Evolutionary conservation across 1,139 yeast genomes (phyloP), one percentile per base, ranked within the genome.

Genomic region (Debaryomycetaceae sp.): DNA sequence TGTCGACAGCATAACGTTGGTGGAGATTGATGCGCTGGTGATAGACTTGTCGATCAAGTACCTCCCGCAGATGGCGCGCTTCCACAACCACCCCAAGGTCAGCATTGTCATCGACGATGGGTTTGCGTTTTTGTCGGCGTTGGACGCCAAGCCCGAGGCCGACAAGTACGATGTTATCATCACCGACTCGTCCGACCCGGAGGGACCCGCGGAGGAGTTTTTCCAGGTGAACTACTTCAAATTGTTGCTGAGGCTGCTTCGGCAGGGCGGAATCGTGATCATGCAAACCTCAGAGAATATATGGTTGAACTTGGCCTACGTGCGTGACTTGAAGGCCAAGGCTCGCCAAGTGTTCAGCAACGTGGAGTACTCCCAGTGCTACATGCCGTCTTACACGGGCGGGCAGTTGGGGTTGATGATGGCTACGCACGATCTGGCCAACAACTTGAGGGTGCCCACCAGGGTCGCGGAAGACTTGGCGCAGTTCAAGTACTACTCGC

Each of bases 161-260:
- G 54, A 51, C 17, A 70, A 72, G 44, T 89, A 70, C 52, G 97
- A 91, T 56, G 82, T 89, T 29, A 88, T 91, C 44, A 88, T 91
- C 46, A 88, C 96, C 22, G 98, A 91, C 56, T 84, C 96, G 7
- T 83, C 95, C 8, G 98, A 91, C 56, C 97, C 97, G 2, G 97
- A 91, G 49, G 98, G 98, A 1, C 98, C 98, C 7, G 98, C 98
- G 3, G 95, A 81, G 48, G 85, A 86, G 28, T 83, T 91, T 44
- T 91, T 91, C 68, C 89, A 88, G 58, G 71, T 75, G 43, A 78
- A 76, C 38, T 91, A 89, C 63, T 91, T 89, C 58, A 68, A 75
- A 49, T 66, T 91, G 32, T 64, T 91, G 35, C 53, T 65, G 40
- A 74, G 75, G 38, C 86, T 95, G 2, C 70, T 89, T 37, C 71